Percentiles rank a stretch among this genome's conserved stretches.
Conservation (phyloP, 2,329 filamentous ascomycete species). For the Apiospora rasikravindrae region DNA sequence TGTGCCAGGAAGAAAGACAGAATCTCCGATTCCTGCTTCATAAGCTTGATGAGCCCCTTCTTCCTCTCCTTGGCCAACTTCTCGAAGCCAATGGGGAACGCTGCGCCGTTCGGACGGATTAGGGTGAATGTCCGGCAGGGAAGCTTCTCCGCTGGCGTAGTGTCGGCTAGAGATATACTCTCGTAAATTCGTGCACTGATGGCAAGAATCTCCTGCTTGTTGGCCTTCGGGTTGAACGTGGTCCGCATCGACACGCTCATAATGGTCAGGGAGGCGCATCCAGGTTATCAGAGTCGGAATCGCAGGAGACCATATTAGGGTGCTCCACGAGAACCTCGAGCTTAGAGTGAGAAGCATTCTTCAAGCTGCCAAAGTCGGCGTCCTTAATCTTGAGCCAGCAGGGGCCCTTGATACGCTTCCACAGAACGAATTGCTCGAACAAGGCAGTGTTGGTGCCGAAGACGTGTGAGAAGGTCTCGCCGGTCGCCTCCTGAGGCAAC, state of each 20-base stretch:
- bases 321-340: constrained; percentile 84
- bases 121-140: constrained; percentile 91
- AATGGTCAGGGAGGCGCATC: constrained; percentile 86
- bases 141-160: constrained; percentile 85
- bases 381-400: constrained; percentile 94
- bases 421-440: constrained; percentile 97
- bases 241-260: constrained; percentile 94
- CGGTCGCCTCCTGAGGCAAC: constrained; percentile 72
- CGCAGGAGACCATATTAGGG: constrained; percentile 74
- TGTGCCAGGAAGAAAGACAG: constrained; percentile 89
- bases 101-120: constrained; percentile 77
- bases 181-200: constrained; percentile 94
- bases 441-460: constrained; percentile 93
- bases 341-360: constrained; percentile 96
- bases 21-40: constrained; percentile 84
- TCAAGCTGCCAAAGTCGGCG: constrained; percentile 81
- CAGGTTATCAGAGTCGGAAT: constrained; percentile 79
- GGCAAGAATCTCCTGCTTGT: constrained; percentile 94
- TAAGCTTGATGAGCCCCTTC: constrained; percentile 77
- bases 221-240: constrained; percentile 85
- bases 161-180: constrained; percentile 84
- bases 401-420: constrained; percentile 99
- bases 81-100: constrained; percentile 89
- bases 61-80: constrained; percentile 72
- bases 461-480: constrained; percentile 91